Base-by-base conservation (phyloP, 768 basidiomycete genomes). In the Boletellus ananas region DNA sequence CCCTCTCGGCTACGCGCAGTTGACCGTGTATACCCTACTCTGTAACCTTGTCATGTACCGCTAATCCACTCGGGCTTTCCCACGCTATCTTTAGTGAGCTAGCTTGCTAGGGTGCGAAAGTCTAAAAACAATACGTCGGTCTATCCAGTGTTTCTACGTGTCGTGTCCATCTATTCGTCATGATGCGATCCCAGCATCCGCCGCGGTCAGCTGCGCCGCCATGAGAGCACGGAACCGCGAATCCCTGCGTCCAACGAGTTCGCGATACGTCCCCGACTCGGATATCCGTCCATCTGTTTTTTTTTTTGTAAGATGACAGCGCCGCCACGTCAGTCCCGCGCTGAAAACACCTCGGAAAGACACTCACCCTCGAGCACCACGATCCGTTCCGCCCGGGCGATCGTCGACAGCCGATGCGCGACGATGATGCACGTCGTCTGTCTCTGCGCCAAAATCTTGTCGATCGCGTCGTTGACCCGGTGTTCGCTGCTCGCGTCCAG, bases 351-450 rank as follows among this genome's bases (percentile, higher is more conserved):
- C 18, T 6, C 7, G 8, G 9, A n/a, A 13, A 11, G 1, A n/a
- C 27, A 58, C 70, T n/a, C 41, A 85, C 85, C 85, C 72, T 96
- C 92, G 17, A 96, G 75, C 17, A 96, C 92, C 6, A 91, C 89
- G 39, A 96, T 90, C 35, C 89, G 77, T 62, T 94, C 91, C 2
- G 93, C 91, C 47, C 92, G 74, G 4, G 93, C 90, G 48, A 96
- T 92, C 3, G 93, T 93, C 20, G 90, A 92, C 47, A 96, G 64
- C 43, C 93, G 76, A 69, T 96, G 93, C 1, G 93, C 93, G 17
- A 94, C 91, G 48, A 94, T 85, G 21, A 94, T 65, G 58, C 92
- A 93, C 2, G 92, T 94, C 31, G 91, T 94, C 54, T 87, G 80
- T 39, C 85, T 73, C 38, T 82, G 81, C 46, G 79, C 77, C 40